Conservation (phyloP, 2,329 filamentous ascomycete genomes). For the Ophiostoma himal-ulmi region DNA sequence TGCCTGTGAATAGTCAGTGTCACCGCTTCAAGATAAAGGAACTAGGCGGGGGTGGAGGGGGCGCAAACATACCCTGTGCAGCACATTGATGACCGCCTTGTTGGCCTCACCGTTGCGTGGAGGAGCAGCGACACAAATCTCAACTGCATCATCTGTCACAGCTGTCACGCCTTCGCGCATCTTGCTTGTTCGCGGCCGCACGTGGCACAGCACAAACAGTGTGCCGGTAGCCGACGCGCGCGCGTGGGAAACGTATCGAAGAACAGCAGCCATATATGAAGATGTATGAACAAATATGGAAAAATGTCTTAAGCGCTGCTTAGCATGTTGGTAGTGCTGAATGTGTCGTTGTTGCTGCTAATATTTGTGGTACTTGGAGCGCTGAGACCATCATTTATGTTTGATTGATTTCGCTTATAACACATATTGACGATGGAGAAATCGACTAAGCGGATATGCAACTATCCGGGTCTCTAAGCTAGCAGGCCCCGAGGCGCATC, state of each 20-base stretch:
- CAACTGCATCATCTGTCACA: conserved; percentile 52
- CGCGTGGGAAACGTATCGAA: conserved; percentile 45
- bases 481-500: neutral
- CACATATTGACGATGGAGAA: neutral
- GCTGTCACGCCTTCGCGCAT: conserved; percentile 55
- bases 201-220: conserved; percentile 58
- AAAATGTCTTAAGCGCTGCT: neutral
- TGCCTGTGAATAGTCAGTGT: conserved; percentile 36
- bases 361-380: neutral
- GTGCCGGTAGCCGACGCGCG: conserved; percentile 42
- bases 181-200: conserved; percentile 60
- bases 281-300: neutral
- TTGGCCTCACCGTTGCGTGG: conserved; percentile 64
- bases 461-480: conserved; percentile 18
- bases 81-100: conserved; percentile 55
- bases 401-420: no score
- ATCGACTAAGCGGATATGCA: conserved; percentile 22
- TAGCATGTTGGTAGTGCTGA: neutral
- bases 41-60: neutral
- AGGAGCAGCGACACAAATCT: conserved; percentile 60
- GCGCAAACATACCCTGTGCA: conserved; percentile 48
- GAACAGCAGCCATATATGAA: conserved; percentile 25
- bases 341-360: neutral
- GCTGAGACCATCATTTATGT: neutral
- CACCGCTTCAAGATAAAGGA: neutral